phyloP scores from a whole-genome alignment of 352 stramenopile genomes.

The Chrysophaeum taylorii region DNA sequence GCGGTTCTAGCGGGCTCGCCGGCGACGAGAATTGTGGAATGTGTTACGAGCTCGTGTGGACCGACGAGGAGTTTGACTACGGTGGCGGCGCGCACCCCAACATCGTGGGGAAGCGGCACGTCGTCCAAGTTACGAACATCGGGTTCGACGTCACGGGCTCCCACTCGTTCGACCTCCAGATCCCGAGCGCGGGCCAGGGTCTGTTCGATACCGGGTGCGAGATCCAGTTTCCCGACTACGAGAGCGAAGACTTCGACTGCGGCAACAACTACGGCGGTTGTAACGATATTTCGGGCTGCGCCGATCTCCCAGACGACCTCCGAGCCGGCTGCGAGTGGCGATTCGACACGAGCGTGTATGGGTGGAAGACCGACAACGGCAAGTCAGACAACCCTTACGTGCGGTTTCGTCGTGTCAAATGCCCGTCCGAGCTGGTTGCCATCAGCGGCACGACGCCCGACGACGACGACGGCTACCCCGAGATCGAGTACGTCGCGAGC shows the following conservation, averaged over 20 bases:
- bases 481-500: too few species aligned
- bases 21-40: not conserved
- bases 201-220: not conserved
- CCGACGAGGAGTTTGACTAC: not conserved
- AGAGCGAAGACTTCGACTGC: not conserved
- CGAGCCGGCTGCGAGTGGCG: not conserved
- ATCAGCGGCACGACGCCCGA: not conserved
- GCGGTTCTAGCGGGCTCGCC: not conserved
- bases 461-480: not conserved
- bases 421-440: not conserved
- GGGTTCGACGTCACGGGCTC: not conserved
- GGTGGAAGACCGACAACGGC: not conserved
- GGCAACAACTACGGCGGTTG: constrained; percentile 4
- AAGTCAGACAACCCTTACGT: not conserved
- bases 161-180: not conserved
- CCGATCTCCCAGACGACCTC: not conserved
- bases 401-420: not conserved
- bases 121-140: not conserved
- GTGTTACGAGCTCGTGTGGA: not conserved
- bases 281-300: not conserved
- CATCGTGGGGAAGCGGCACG: not conserved
- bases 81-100: not conserved
- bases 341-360: too few species aligned
- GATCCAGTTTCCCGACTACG: not conserved
- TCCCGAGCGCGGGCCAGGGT: too few species aligned